These are phyloP conservation scores for Pseudogymnoascus sp. DNA, from an alignment of 2,329 filamentous ascomycete species.

Conservation along the genomic window DNA sequence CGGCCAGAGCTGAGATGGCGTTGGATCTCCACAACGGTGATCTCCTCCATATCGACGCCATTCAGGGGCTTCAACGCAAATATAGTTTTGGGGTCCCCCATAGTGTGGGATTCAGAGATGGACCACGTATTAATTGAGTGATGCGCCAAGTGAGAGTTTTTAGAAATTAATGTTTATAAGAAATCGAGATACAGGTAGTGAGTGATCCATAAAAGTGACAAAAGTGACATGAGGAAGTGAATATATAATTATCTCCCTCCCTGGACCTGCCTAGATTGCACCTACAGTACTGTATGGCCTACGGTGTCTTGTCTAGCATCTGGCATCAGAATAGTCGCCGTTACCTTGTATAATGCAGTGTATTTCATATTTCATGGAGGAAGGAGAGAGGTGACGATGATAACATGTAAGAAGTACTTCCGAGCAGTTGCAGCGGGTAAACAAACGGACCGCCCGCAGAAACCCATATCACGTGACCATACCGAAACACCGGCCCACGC, in stretches of 20 bases:
- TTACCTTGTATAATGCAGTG: neutral
- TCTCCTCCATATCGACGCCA: constrained; percentile 6
- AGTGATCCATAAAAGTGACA: neutral
- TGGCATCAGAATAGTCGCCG: neutral
- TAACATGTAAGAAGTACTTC: neutral
- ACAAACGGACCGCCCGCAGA: neutral
- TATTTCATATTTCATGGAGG: neutral
- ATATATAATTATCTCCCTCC: neutral
- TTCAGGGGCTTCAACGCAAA: neutral
- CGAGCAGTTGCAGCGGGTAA: neutral
- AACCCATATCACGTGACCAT: neutral
- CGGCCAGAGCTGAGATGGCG: neutral
- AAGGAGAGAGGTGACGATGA: neutral
- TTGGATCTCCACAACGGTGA: constrained; percentile 2
- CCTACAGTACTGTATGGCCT: neutral
- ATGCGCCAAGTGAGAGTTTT: neutral
- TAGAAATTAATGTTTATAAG: neutral
- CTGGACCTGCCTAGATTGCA: neutral
- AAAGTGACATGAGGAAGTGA: neutral
- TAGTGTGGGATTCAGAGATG: neutral
- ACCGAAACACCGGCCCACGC: neutral
- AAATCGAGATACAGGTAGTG: neutral
- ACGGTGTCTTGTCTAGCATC: neutral
- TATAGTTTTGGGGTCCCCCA: neutral
- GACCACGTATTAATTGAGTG: neutral